Evolutionary conservation across 345 rosid genomes (phyloP).

Genomic region (Durio zibethinus): DNA sequence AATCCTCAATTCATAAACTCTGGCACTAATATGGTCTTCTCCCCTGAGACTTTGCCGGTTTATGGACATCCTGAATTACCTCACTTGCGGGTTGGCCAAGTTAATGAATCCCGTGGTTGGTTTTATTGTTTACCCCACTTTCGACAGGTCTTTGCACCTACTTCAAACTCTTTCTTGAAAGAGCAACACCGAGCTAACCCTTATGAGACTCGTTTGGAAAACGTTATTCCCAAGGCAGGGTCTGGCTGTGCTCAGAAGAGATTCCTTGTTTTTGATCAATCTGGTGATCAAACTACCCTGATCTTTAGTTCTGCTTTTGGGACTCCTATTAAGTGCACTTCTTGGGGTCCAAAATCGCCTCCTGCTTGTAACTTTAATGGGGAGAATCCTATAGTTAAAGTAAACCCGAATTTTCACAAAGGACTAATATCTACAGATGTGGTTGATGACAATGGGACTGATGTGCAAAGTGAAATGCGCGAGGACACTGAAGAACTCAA

Average conservation of each 20-base stretch:
- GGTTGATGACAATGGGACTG: slow-evolving; percentile 27
- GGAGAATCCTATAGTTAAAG: slow-evolving; percentile 19
- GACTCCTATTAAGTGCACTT: slow-evolving; percentile 24
- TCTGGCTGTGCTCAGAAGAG: slow-evolving; percentile 40
- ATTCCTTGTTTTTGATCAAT: slow-evolving; percentile 72
- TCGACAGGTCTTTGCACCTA: slow-evolving; percentile 36
- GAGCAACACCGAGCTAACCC: slow-evolving; percentile 27
- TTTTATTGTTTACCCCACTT: slow-evolving; percentile 41
- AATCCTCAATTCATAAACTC: slow-evolving; percentile 23
- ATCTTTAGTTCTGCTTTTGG: slow-evolving; percentile 49
- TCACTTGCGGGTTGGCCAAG: slow-evolving; percentile 24
- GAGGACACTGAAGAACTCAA: slow-evolving; percentile 81
- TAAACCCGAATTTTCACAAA: slow-evolving; percentile 13
- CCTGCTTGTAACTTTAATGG: slow-evolving; percentile 23
- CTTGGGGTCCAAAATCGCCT: slow-evolving; percentile 29
- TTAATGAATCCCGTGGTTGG: slow-evolving; percentile 41
- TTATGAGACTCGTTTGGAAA: slow-evolving; percentile 17
- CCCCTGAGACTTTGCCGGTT: slow-evolving; percentile 25
- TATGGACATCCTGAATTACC: slow-evolving; percentile 28
- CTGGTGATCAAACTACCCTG: slow-evolving; percentile 61
- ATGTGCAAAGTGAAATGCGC: slow-evolving; percentile 56
- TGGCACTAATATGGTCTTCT: slow-evolving; percentile 25
- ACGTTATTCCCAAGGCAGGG: slow-evolving; percentile 21
- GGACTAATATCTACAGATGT: slow-evolving; percentile 22
- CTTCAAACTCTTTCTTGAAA: slow-evolving; percentile 19